Percentiles rank a stretch among this genome's conserved stretches.
phyloP scores from a whole-genome alignment of 768 basidiomycete species.

The Pluteus cervinus region DNA sequence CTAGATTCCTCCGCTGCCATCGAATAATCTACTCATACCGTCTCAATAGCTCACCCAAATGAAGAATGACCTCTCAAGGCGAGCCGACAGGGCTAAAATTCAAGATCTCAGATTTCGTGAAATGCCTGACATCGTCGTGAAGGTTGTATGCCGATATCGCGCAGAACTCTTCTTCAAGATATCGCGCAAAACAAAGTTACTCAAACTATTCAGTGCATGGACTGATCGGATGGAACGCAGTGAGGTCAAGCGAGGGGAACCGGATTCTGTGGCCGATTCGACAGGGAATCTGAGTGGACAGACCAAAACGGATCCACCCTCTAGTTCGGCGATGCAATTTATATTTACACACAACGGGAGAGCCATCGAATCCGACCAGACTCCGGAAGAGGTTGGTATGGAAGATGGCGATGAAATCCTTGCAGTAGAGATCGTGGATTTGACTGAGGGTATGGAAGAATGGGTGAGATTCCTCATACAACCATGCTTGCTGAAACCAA shows the following conservation, averaged over 20 bases:
- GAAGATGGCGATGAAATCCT: constrained; percentile 87
- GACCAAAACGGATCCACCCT: constrained; percentile 17
- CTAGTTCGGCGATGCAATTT: constrained; percentile 59
- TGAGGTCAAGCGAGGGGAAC: constrained; percentile 37
- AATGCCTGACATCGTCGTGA: constrained; percentile 86
- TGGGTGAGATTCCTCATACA: constrained; percentile 40
- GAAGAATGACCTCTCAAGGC: constrained; percentile 77
- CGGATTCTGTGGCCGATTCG: constrained; percentile 35
- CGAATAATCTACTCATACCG: constrained; percentile 6
- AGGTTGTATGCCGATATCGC: constrained; percentile 83
- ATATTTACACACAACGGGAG: constrained; percentile 82
- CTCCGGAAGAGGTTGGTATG: constrained; percentile 82
- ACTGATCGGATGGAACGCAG: constrained; percentile 75
- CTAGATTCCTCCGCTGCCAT: constrained; percentile 1
- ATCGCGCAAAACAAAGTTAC: constrained; percentile 82
- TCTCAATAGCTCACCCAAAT: constrained; percentile 60
- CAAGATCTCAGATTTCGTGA: constrained; percentile 81
- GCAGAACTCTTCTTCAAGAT: constrained; percentile 93
- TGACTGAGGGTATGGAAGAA: constrained; percentile 67
- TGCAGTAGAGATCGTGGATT: constrained; percentile 86
- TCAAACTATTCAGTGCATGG: constrained; percentile 81
- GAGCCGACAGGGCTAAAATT: constrained; percentile 70
- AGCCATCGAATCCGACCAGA: constrained; percentile 73
- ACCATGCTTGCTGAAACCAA: not conserved
- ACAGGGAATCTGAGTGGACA: too few relatives aligned